Evolutionary conservation across 176 grass and related monocot species (phyloP).

Genomic region (Melocanna baccifera): DNA sequence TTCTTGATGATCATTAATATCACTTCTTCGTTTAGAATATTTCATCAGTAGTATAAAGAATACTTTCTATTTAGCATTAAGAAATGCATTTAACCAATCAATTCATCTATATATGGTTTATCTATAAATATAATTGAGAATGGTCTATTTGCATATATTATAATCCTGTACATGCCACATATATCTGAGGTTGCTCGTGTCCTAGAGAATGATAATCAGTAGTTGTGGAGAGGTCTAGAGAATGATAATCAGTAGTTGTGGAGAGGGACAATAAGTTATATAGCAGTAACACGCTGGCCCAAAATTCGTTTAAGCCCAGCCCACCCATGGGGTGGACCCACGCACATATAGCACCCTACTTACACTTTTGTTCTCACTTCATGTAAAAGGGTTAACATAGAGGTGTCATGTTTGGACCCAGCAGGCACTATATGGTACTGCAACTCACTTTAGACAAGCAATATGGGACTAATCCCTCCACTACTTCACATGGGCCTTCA

Average conservation of each 20-base stretch:
- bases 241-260: slow-evolving; percentile 7
- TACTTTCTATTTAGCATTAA: background rate
- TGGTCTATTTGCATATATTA: background rate
- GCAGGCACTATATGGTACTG: no score
- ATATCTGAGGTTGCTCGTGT: background rate
- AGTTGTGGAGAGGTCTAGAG: background rate
- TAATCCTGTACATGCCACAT: slow-evolving; percentile 8
- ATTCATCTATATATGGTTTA: background rate
- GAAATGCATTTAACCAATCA: background rate
- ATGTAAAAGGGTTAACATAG: no score
- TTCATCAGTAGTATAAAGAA: background rate
- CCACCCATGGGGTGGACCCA: no score
- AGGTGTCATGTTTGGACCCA: no score
- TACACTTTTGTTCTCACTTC: no score
- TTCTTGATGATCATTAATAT: slow-evolving; percentile 6
- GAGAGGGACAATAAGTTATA: background rate
- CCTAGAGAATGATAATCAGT: slow-evolving; percentile 12
- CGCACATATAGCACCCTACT: no score
- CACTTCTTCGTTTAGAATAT: background rate
- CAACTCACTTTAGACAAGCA: no score
- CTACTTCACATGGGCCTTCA: no score
- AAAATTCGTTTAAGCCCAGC: no score
- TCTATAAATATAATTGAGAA: background rate
- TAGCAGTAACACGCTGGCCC: no score
- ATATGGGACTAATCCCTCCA: no score